A percentile compares a stretch with the other conserved stretches of the same genome.
phyloP scores from a whole-genome alignment of 768 basidiomycete genomes.

The Pleurotus sapidus region DNA sequence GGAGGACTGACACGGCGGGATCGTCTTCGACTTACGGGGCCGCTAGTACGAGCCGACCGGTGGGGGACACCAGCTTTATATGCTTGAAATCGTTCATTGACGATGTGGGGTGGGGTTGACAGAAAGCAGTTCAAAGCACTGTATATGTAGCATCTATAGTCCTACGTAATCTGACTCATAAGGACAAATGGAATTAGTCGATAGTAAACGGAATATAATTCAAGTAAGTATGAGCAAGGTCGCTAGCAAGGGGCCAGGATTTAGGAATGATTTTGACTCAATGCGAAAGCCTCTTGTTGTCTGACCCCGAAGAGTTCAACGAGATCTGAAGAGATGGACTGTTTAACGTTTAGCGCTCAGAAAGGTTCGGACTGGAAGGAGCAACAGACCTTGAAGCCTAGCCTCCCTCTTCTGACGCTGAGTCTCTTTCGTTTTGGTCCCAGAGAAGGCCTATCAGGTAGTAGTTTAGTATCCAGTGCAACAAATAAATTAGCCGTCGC shows the following conservation, averaged over 20 bases:
- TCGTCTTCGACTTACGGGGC: slow-evolving; percentile 34
- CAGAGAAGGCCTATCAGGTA: slow-evolving; percentile 72
- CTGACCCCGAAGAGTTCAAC: slow-evolving; percentile 53
- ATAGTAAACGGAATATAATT: no score
- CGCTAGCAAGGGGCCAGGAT: no score
- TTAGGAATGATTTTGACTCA: neutral
- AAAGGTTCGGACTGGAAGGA: neutral
- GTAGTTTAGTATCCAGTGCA: neutral
- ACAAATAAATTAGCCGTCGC: neutral
- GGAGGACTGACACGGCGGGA: slow-evolving; percentile 28
- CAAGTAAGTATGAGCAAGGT: no score
- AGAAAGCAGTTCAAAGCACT: no score
- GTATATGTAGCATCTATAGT: no score
- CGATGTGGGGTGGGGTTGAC: no score
- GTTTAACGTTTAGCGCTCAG: neutral
- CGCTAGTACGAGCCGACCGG: slow-evolving; percentile 30
- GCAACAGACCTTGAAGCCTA: slow-evolving; percentile 66
- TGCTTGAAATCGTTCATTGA: no score
- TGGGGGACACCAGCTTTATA: slow-evolving; percentile 20
- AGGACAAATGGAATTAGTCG: neutral
- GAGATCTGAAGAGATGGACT: slow-evolving; percentile 42
- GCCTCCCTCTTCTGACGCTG: slow-evolving; percentile 77
- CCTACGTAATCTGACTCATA: neutral
- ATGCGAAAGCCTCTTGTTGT: slow-evolving; percentile 17
- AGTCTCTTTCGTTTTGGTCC: slow-evolving; percentile 73